These are phyloP conservation scores for Citrus sp. DNA, from an alignment of 345 rosid species.

Conservation along the genomic window DNA sequence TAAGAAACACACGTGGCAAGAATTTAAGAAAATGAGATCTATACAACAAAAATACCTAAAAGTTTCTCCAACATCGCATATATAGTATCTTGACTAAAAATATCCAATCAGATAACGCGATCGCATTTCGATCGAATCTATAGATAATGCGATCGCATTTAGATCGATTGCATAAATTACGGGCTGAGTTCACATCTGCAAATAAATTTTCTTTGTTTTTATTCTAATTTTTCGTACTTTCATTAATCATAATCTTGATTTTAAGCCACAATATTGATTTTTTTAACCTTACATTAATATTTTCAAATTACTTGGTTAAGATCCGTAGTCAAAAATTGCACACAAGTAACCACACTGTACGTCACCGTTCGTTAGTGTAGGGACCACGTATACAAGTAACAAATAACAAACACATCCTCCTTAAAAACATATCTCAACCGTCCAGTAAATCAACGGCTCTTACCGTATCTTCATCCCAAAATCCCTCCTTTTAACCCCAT, in stretches of 20 bases:
- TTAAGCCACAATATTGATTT: not conserved
- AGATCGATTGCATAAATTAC: too few relatives aligned
- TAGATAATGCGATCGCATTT: too few relatives aligned
- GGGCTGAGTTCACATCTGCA: not conserved
- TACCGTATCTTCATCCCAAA: not conserved
- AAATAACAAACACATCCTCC: not conserved
- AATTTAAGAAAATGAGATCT: too few relatives aligned
- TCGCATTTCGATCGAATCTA: too few relatives aligned
- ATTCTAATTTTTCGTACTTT: too few relatives aligned
- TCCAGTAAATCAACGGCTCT: constrained; percentile 6
- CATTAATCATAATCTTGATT: not conserved
- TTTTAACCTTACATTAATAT: not conserved
- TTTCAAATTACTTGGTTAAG: not conserved
- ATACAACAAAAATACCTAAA: too few relatives aligned
- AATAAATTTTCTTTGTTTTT: too few relatives aligned
- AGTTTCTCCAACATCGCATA: not conserved
- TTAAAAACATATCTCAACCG: constrained; percentile 12
- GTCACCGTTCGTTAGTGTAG: not conserved
- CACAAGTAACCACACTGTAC: not conserved
- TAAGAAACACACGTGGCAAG: not conserved
- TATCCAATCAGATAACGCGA: too few relatives aligned
- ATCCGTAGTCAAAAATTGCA: not conserved
- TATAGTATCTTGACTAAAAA: too few relatives aligned
- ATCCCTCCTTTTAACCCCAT: not conserved
- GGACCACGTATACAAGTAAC: not conserved